Evolutionary conservation across 2,329 filamentous ascomycete species (phyloP), one percentile per base, ranked within the genome.

Genomic region (Fonsecaea erecta): DNA sequence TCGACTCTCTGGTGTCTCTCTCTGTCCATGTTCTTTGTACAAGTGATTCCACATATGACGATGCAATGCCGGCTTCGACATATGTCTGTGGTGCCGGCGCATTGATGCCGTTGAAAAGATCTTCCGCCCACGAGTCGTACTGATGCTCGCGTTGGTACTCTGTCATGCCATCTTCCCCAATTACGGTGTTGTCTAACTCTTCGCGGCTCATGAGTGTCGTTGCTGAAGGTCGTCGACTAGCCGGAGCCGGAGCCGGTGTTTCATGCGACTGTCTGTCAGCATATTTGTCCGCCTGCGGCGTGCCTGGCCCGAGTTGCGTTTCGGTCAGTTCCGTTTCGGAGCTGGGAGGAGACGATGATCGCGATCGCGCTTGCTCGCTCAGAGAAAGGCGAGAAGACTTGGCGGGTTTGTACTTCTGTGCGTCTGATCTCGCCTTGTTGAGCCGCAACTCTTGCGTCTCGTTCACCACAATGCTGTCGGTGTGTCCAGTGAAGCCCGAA

Each of bases 391-490:
- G 65, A 28, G 68, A 70, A 8, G 68, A 68, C 37, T 59, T 61
- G 16, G 54, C 65, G 1, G 68, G 68, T 46, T 70, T 70, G 59
- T 70, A 70, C 52, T 66, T 67, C 52, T 70, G 68, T 14, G 68
- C 68, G 6, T 70, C 68, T 9, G 62, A 67, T 60, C 68, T 65
- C 11, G 68, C 68, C 35, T 70, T 70, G 57, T 68, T 63, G 37
- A 70, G 43, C 54, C 65, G 48, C 35, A 60, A 63, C 32, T 66
- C 65, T 18, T 61, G 54, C 9, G 61, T 55, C 18, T 70, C 65
- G 52, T 64, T 62, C 53, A 61, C 46, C 21, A 60, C 28, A 9
- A 35, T 55, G 46, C 59, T 67, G 28, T 69, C 64, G 7, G 56
- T 62, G 28, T 65, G 61, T 48, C 63, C 55, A 6, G 66, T 54